Evolutionary conservation across 1,284 basidiomycete species (phyloP).

Genomic region (Ganoderma multipileum): DNA sequence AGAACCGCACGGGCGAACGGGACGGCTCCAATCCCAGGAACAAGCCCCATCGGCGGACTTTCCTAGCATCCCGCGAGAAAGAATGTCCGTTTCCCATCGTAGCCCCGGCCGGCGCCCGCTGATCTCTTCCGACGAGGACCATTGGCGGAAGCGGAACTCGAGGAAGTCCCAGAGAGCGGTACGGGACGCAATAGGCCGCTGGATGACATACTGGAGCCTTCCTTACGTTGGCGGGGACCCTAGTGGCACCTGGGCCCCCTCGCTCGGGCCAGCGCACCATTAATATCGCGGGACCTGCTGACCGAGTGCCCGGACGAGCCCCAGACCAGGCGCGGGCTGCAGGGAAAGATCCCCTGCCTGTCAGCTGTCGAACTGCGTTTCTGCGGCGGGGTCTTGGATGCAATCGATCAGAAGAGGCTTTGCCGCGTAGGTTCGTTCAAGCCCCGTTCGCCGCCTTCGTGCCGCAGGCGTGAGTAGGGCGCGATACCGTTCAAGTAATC

Average conservation of each 20-base stretch:
- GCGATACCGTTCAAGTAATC: background rate
- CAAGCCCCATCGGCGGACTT: constrained; percentile 9
- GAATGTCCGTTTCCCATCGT: constrained; percentile 4
- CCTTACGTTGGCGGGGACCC: constrained; percentile 7
- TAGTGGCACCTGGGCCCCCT: constrained; percentile 1
- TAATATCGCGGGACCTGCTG: constrained; percentile 23
- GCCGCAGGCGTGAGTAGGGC: constrained; percentile 17
- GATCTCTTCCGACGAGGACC: background rate
- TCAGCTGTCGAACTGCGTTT: constrained; percentile 15
- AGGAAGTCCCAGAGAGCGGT: constrained; percentile 4
- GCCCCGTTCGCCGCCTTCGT: constrained; percentile 25
- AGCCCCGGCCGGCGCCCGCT: constrained; percentile 5
- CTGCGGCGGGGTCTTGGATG: constrained; percentile 10
- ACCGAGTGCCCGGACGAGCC: constrained; percentile 14
- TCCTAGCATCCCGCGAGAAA: constrained; percentile 6
- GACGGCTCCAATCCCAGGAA: constrained; percentile 1
- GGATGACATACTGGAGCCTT: background rate
- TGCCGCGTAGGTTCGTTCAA: constrained; percentile 15
- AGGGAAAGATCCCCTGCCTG: constrained; percentile 13
- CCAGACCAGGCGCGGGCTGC: constrained; percentile 8
- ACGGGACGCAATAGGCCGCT: background rate
- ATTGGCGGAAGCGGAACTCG: constrained; percentile 5
- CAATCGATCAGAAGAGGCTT: constrained; percentile 11
- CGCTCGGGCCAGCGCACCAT: constrained; percentile 14
- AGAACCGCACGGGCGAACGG: background rate